A percentile compares a stretch with the other conserved stretches of the same genome.
phyloP scores from a whole-genome alignment of 352 stramenopile species.

The Halophytophthora polymorphica region DNA sequence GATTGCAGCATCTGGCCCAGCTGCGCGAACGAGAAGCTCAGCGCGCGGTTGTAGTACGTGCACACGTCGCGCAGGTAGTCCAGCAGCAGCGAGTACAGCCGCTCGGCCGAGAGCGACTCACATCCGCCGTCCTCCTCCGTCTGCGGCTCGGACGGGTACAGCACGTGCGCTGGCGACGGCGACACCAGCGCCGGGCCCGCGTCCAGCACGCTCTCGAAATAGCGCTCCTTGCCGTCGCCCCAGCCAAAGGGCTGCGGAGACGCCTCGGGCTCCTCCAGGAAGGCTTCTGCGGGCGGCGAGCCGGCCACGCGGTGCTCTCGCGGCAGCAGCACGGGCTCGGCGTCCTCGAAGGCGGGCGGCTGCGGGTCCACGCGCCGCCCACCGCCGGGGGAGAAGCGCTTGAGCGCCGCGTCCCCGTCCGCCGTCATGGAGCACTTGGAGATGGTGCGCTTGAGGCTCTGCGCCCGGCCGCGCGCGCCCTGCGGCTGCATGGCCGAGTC shows the following conservation, averaged over 20 bases:
- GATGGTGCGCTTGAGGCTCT: constrained; percentile 69
- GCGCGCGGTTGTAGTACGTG: constrained; percentile 49
- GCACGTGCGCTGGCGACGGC: constrained; percentile 31
- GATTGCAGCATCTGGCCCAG: constrained; percentile 57
- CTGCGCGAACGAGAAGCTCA: constrained; percentile 50
- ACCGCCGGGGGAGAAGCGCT: constrained; percentile 37
- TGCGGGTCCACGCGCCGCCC: not conserved
- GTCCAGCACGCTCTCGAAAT: constrained; percentile 38
- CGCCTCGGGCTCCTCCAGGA: constrained; percentile 30
- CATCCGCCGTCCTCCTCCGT: constrained; percentile 16
- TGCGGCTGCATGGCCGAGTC: constrained; percentile 27
- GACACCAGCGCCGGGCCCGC: constrained; percentile 21
- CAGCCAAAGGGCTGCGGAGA: constrained; percentile 34
- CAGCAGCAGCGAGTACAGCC: constrained; percentile 44
- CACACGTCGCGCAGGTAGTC: constrained; percentile 63
- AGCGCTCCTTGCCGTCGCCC: constrained; percentile 31
- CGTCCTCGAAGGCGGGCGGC: constrained; percentile 9
- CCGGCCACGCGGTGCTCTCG: constrained; percentile 11
- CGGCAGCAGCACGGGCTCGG: constrained; percentile 48
- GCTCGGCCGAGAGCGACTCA: constrained; percentile 43
- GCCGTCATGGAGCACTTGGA: constrained; percentile 69
- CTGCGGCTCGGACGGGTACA: constrained; percentile 18
- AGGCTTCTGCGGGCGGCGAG: constrained; percentile 13
- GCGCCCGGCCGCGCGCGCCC: not conserved
- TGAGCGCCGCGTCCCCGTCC: constrained; percentile 26